Evolutionary conservation across 495 filamentous ascomycete genomes (phyloP).

Genomic region (Chaetomium cochliodes): DNA sequence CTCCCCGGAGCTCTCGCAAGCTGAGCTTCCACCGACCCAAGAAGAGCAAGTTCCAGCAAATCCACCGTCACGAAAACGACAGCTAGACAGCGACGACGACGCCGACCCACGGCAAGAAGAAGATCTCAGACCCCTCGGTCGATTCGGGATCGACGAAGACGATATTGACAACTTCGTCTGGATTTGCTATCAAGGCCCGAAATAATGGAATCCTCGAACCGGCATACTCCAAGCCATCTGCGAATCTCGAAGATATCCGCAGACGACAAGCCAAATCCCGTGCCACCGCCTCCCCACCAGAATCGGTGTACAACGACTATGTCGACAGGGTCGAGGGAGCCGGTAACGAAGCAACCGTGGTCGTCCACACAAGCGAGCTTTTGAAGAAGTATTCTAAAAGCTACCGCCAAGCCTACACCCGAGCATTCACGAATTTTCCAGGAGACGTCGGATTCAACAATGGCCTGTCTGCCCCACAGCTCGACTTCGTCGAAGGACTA

Average conservation of each 20-base stretch:
- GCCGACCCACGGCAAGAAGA: neutral
- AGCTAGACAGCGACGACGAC: neutral
- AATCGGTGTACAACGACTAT: conserved; percentile 28
- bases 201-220: conserved; percentile 35
- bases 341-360: conserved; percentile 33
- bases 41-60: too few species aligned
- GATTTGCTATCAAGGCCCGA: conserved; percentile 29
- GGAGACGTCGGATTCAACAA: conserved; percentile 38
- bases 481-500: conserved; percentile 36
- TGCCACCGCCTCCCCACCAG: conserved; percentile 31
- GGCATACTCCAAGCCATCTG: conserved; percentile 25
- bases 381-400: conserved; percentile 27
- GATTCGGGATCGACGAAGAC: conserved; percentile 23
- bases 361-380: conserved; percentile 15
- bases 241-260: conserved; percentile 32
- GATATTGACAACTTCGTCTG: conserved; percentile 31
- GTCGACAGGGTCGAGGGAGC: conserved; percentile 20
- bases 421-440: conserved; percentile 31
- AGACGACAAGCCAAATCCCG: conserved; percentile 26
- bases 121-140: conserved; percentile 21
- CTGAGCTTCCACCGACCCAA: too few species aligned
- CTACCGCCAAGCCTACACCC: conserved; percentile 30
- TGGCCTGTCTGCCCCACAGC: conserved; percentile 33
- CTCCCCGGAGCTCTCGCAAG: too few species aligned
- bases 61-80: neutral